Percentiles rank a stretch among this genome's conserved stretches.
phyloP scores from a whole-genome alignment of 2,329 filamentous ascomycete genomes.

The Podosphaera aphanis region DNA sequence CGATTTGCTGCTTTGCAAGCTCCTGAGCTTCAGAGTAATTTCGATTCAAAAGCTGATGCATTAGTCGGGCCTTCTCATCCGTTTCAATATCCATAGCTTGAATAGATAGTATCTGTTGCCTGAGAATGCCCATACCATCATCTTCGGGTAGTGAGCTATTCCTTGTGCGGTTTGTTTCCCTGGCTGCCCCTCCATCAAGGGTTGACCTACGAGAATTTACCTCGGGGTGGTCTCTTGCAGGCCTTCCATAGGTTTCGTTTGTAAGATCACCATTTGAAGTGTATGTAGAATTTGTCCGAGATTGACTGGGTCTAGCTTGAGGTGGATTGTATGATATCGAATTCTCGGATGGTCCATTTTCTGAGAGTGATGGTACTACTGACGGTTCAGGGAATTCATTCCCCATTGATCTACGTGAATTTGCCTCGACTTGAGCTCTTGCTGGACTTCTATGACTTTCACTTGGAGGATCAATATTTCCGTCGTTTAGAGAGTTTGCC shows the following conservation, averaged over 20 bases:
- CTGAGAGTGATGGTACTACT: conserved; percentile 4
- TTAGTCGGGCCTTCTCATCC: conserved; percentile 43
- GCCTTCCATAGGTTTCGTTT: not conserved
- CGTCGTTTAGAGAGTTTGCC: conserved; percentile 7
- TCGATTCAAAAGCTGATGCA: conserved; percentile 49
- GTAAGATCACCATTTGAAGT: conserved; percentile 1
- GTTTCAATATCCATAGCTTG: conserved; percentile 34
- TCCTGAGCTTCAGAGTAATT: conserved; percentile 30
- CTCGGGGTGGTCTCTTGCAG: conserved; percentile 3
- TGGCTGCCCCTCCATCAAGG: conserved; percentile 5
- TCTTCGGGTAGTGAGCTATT: conserved; percentile 33
- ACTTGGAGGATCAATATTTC: not conserved
- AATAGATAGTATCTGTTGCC: conserved; percentile 44
- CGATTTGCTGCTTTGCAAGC: conserved; percentile 11
- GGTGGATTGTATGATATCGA: conserved; percentile 6
- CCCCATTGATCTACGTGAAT: conserved; percentile 7
- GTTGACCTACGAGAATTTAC: conserved; percentile 9
- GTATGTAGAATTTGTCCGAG: conserved; percentile 9
- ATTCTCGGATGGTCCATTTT: not conserved
- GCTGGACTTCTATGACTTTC: not conserved
- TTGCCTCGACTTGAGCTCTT: conserved; percentile 4
- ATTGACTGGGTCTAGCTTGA: conserved; percentile 8
- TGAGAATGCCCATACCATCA: conserved; percentile 50
- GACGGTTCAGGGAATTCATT: not conserved
- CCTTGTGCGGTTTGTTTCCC: conserved; percentile 6